Conservation (phyloP, 1,139 yeast species). For the Blastobotrys proliferans region DNA sequence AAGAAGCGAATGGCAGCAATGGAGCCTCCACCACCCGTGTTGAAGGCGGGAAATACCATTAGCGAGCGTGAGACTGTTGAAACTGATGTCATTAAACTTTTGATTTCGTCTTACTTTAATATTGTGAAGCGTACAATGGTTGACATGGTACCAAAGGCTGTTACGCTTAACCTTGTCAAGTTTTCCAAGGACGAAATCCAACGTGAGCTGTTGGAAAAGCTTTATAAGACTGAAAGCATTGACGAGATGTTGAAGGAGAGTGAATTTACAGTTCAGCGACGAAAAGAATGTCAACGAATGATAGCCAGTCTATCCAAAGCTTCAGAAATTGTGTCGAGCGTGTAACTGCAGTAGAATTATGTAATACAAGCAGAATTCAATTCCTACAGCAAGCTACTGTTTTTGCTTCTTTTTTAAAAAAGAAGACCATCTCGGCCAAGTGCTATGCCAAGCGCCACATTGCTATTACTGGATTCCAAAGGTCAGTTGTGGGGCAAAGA, state of each 20-base stretch:
- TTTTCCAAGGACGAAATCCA: conserved; percentile 84
- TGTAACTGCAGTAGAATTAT: too few relatives aligned
- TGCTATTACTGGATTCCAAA: too few relatives aligned
- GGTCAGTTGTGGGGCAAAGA: too few relatives aligned
- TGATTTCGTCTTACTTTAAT: conserved; percentile 83
- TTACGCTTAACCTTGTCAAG: conserved; percentile 86
- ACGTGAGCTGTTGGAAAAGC: conserved; percentile 79
- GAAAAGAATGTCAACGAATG: conserved; percentile 93
- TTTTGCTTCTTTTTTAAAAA: too few relatives aligned
- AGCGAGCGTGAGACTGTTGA: conserved; percentile 95
- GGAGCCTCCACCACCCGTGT: conserved; percentile 96
- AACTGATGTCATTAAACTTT: conserved; percentile 90
- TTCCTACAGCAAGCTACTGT: too few relatives aligned
- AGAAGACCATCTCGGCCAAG: too few relatives aligned
- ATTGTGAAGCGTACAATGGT: conserved; percentile 93
- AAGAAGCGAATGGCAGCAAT: conserved; percentile 91
- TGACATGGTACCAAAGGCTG: conserved; percentile 91
- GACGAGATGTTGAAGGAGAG: conserved; percentile 84
- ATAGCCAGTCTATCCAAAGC: conserved; percentile 88
- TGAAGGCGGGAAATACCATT: conserved; percentile 93
- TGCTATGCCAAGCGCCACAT: too few relatives aligned
- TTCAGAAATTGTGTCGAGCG: conserved; percentile 85
- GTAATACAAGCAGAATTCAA: too few relatives aligned
- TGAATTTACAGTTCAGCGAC: conserved; percentile 87
- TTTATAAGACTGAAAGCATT: conserved; percentile 73